These are phyloP conservation scores for Ophiostoma ips DNA, from an alignment of 2,329 filamentous ascomycete species.

Conservation along the genomic window DNA sequence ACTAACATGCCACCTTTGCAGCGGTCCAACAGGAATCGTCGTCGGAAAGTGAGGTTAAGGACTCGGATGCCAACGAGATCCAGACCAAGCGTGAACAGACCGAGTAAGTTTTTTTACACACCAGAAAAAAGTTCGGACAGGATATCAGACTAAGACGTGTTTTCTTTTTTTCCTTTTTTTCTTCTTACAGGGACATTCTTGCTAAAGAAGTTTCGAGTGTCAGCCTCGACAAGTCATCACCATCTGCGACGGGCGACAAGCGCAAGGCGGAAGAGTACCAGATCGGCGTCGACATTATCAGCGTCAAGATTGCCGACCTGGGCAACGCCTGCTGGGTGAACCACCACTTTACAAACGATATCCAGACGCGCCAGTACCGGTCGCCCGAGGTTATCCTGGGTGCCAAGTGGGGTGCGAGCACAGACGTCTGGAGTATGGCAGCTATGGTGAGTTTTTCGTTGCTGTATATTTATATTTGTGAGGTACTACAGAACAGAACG, in stretches of 20 bases:
- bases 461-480: background rate
- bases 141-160: background rate
- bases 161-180: too few species aligned
- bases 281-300: slow-evolving; percentile 59
- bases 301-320: slow-evolving; percentile 96
- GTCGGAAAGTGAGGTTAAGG: slow-evolving; percentile 20
- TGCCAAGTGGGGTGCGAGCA: slow-evolving; percentile 97
- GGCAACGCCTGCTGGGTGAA: slow-evolving; percentile 98
- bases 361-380: slow-evolving; percentile 92
- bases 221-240: slow-evolving; percentile 61
- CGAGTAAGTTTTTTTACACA: too few species aligned
- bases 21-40: slow-evolving; percentile 22
- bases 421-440: slow-evolving; percentile 99
- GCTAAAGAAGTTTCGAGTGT: slow-evolving; percentile 91
- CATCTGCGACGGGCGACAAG: slow-evolving; percentile 54
- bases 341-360: slow-evolving; percentile 98
- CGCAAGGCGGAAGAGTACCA: slow-evolving; percentile 42
- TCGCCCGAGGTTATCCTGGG: slow-evolving; percentile 95
- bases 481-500: too few species aligned
- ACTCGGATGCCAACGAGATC: slow-evolving; percentile 33
- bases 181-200: slow-evolving; percentile 75
- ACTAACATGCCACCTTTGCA: background rate
- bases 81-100: slow-evolving; percentile 86
- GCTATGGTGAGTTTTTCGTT: slow-evolving; percentile 57
- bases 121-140: too few species aligned